A percentile compares a stretch with the other conserved stretches of the same genome.
Conservation (phyloP, 768 basidiomycete species). For the Plicaturopsis crispa region DNA sequence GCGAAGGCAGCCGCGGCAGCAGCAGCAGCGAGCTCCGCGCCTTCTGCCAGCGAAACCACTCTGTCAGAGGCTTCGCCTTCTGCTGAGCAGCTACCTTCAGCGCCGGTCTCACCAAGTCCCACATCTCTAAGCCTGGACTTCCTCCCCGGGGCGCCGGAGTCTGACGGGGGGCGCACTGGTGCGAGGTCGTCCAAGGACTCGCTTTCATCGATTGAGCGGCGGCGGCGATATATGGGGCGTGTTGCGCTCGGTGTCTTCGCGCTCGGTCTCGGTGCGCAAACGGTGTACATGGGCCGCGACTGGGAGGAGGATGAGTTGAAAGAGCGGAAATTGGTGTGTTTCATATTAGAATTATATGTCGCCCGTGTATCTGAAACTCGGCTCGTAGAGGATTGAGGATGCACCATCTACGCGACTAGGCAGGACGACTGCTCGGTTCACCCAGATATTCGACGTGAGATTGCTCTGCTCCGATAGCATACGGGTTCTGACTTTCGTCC, state of each 20-base stretch:
- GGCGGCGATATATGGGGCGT: constrained; percentile 49
- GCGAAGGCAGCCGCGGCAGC: too few relatives aligned
- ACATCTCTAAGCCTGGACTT: constrained; percentile 47
- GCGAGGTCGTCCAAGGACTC: constrained; percentile 74
- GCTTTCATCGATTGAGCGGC: constrained; percentile 71
- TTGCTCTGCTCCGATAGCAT: constrained; percentile 1
- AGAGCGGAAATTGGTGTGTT: constrained; percentile 51
- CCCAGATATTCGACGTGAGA: constrained; percentile 58
- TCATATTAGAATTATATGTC: constrained; percentile 4
- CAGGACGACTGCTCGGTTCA: constrained; percentile 54
- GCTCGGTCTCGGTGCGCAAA: constrained; percentile 48
- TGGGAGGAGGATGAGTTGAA: constrained; percentile 72
- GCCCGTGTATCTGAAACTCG: background rate
- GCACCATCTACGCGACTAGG: constrained; percentile 58
- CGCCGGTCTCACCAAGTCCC: background rate
- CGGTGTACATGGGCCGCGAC: constrained; percentile 66
- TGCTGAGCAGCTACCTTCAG: too few relatives aligned
- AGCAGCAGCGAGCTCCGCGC: too few relatives aligned
- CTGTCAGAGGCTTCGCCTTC: too few relatives aligned
- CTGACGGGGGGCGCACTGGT: constrained; percentile 51
- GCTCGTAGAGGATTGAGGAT: constrained; percentile 44
- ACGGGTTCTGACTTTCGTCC: background rate
- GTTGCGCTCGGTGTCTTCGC: constrained; percentile 45
- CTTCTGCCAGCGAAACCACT: too few relatives aligned
- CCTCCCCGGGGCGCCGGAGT: constrained; percentile 40